Base-by-base conservation (phyloP, 352 stramenopile species). In the Phytophthora tubulina region DNA sequence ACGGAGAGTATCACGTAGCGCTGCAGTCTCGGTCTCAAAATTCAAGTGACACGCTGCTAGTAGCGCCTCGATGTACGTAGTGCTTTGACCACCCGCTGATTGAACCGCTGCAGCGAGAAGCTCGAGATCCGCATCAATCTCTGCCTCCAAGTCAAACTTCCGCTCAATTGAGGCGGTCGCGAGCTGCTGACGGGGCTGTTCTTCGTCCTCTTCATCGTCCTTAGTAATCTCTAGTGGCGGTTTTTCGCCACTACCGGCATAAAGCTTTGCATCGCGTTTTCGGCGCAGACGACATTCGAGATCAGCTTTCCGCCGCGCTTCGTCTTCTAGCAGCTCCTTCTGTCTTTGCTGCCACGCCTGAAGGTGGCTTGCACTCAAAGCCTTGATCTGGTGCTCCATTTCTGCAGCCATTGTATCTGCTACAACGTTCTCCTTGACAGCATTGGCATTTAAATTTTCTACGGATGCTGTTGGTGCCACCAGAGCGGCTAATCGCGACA, bases 311-410 rank as follows among this genome's bases (percentile, higher is more conserved):
- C 50, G 39, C 3, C 30, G 32, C 6, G 48, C 21, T 58, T 76
- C 75, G 32, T 81, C 72, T 4, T 61, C 49, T n/a, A 71, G 54
- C 15, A 82, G 41, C 11, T 78, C 51, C 14, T 75, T 31, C 17
- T 78, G 72, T 3, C 56, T 55, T 32, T 76, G 63, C 39, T 81
- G 35, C 68, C 74, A 81, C 17, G 60, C 61, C 2, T 48, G 27
- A 8, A 75, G 44, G 17, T 79, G 75, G 15, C 33, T 52, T 2
- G 70, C 67, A 64, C 73, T 80, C 10, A 85, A 62, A 13, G 55
- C 17, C 49, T 74, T 73, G 35, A 84, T 81, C 30, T 85, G 68
- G 8, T 71, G 62, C 46, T 80, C 75, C 57, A 80, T 66, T 39
- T 76, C 66, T 4, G 67, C 67, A 33, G 72, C 57, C 46, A 82